These are phyloP conservation scores for Candida yuanshanica DNA, from an alignment of 805 yeast species.

Conservation along the genomic window DNA sequence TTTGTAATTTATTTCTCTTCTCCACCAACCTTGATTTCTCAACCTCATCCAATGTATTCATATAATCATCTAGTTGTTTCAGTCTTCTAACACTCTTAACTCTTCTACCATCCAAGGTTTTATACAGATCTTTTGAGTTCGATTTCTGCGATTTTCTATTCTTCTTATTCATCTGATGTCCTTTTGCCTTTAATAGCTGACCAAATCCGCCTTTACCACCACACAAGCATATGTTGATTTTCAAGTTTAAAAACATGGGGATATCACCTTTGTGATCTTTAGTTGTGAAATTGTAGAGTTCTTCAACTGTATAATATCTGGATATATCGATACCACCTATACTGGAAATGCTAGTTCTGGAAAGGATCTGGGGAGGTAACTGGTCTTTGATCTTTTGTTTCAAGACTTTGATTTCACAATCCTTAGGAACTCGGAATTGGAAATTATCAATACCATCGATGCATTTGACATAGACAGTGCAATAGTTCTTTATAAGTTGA, in stretches of 20 bases:
- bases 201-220: conserved; percentile 56
- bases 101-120: conserved; percentile 37
- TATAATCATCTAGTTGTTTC: conserved; percentile 28
- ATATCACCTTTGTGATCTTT: background rate
- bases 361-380: conserved; percentile 7
- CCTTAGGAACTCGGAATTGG: conserved; percentile 5
- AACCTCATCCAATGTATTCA: conserved; percentile 13
- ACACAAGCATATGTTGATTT: conserved; percentile 30
- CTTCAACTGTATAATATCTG: conserved; percentile 5
- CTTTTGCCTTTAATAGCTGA: conserved; percentile 34
- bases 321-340: conserved; percentile 12
- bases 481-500: too few relatives aligned
- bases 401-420: background rate
- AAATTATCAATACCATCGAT: conserved; percentile 14
- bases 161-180: conserved; percentile 30
- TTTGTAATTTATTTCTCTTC: conserved; percentile 32
- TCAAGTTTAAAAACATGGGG: conserved; percentile 21
- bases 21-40: conserved; percentile 21
- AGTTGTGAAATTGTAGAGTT: conserved; percentile 4
- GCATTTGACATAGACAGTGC: conserved; percentile 14
- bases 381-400: conserved; percentile 3
- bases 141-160: conserved; percentile 17
- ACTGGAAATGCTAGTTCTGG: conserved; percentile 6
- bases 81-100: conserved; percentile 32
- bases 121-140: conserved; percentile 27